Evolutionary conservation across 257 asterid genomes (phyloP), one percentile per base, ranked within the genome.

Genomic region (Solanum ahanhuiri): DNA sequence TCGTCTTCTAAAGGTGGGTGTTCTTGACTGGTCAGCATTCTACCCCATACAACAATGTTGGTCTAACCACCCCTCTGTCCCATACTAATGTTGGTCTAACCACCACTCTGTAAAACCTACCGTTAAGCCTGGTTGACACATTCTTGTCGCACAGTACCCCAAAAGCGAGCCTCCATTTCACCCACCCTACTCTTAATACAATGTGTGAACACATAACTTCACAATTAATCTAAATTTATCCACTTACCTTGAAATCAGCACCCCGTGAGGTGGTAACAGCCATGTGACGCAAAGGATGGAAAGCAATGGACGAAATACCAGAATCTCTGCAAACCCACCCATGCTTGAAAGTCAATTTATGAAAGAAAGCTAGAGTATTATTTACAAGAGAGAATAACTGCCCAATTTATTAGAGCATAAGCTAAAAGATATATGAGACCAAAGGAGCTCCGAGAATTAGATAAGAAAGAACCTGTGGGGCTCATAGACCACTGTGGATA

Each of bases 401-500:
- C 14, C 41, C 28, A 48, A 10, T 28, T 28, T 28, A 28, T 81
- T 81, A 81, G 66, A 48, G 67, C 67, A 48, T 30, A 17, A 81
- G 83, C 35, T 77, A 43, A 43, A 43, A 77, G 15, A 67, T 25
- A 39, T n/a, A 10, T 39, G 41, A 34, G 67, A 67, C 30, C 25
- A 37, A 31, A 84, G 20, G 25, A 84, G 9, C 84, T 81, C 67
- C 67, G 3, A 48, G 84, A 45, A 67, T 85, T 39, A 54, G 10
- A 81, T 83, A 88, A 37, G 23, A 90, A 20, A 63, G 73, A 87
- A 95, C 98, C 99, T 94, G 96, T 97, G 98, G 31, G 98, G 99
- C 89, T 97, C 98, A 89, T 97, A 95, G 90, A 97, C 92, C 81
- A 97, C 94, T 18, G 99, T 97, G 67, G 98, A 92, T 91, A 97